Percentiles rank a stretch among this genome's conserved stretches.
phyloP scores from a whole-genome alignment of 2,329 filamentous ascomycete genomes.

The Monilinia fructicola region DNA sequence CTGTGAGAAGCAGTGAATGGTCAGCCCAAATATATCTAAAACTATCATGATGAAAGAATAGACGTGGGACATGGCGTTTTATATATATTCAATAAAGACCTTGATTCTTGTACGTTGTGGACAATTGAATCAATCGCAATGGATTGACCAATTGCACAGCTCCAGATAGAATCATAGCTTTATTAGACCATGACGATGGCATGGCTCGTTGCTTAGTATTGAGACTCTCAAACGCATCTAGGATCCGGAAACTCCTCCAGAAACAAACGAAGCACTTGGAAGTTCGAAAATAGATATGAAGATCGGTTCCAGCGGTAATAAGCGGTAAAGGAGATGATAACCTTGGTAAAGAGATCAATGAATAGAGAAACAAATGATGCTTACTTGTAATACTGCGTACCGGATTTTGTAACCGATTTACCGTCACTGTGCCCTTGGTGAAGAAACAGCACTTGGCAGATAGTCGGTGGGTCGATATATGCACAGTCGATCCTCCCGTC shows the following conservation, averaged over 20 bases:
- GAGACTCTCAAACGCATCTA: background rate
- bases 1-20: slow-evolving; percentile 1
- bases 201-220: background rate
- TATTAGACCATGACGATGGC: background rate
- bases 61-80: background rate
- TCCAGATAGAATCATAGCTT: background rate
- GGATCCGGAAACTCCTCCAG: background rate
- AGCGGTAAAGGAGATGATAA: background rate
- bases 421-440: slow-evolving; percentile 2
- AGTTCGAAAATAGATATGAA: background rate
- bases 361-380: slow-evolving; percentile 5
- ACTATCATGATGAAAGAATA: background rate
- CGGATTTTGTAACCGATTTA: slow-evolving; percentile 7
- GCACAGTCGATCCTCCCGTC: slow-evolving; percentile 10
- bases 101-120: slow-evolving; percentile 1
- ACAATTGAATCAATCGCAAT: background rate
- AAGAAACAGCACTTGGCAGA: background rate
- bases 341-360: background rate
- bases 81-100: slow-evolving; percentile 9
- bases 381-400: slow-evolving; percentile 18
- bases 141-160: background rate
- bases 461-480: slow-evolving; percentile 17
- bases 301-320: background rate
- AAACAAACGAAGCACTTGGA: slow-evolving; percentile 4
- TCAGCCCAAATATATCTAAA: slow-evolving; percentile 6